phyloP scores from a whole-genome alignment of 1,284 basidiomycete species.

The Salmacisia buchloeana region DNA sequence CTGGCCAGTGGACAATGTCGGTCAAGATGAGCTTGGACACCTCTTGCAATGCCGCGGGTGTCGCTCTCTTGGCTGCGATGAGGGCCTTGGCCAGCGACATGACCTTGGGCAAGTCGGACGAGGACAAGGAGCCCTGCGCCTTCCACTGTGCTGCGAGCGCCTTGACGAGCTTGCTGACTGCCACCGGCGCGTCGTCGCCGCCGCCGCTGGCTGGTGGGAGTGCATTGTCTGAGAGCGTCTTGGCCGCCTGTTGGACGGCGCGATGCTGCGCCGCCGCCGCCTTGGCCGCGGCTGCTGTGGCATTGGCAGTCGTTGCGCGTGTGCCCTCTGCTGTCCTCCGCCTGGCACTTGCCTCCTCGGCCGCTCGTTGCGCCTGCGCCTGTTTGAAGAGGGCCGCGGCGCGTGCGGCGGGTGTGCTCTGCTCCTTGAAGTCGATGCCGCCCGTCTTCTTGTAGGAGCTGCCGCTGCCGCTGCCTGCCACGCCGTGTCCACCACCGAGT shows the following conservation, averaged over 20 bases:
- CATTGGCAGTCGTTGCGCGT: neutral
- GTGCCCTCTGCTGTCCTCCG: too few relatives aligned
- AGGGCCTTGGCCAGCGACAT: neutral
- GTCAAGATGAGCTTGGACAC: neutral
- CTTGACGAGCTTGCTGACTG: neutral
- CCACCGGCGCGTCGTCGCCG: too few relatives aligned
- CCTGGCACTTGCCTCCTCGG: too few relatives aligned
- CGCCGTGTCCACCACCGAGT: too few relatives aligned
- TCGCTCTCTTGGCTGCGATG: neutral
- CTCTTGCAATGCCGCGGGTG: neutral
- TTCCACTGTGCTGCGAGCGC: neutral
- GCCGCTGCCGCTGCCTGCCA: too few relatives aligned
- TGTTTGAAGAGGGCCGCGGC: neutral
- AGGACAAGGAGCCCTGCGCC: neutral
- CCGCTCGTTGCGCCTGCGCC: too few relatives aligned
- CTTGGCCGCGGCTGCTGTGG: neutral
- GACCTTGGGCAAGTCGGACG: neutral
- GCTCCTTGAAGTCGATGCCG: constrained; percentile 5
- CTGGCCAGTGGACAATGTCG: neutral
- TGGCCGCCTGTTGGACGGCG: neutral
- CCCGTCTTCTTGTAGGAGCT: too few relatives aligned
- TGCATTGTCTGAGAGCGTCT: neutral
- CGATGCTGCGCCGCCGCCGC: neutral
- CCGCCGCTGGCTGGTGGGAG: neutral
- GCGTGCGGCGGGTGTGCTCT: neutral